Evolutionary conservation across 1,284 basidiomycete genomes (phyloP), one percentile per base, ranked within the genome.

Genomic region (Porodaedalea pini): DNA sequence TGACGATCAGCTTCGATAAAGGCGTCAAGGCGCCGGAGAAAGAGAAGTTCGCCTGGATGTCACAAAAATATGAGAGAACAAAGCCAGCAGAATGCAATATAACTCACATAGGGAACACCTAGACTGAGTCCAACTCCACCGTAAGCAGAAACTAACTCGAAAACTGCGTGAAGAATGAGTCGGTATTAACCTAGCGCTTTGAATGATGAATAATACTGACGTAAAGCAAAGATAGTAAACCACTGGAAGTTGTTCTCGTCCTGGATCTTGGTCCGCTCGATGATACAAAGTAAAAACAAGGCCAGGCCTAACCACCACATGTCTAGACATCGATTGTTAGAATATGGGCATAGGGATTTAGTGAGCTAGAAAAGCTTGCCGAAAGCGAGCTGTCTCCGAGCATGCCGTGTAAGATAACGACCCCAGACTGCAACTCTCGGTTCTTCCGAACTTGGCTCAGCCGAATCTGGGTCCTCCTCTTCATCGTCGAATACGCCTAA

Each of bases 91-190:
- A 39, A 50, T 25, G 63, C 45, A 48, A 27, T 21, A 13, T 19
- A 47, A 70, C 81, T 67, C 52, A 88, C 86, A n/a, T 71, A 74
- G 23, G 85, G 82, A 36, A 85, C 73, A 6, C 86, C 87, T 5
- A 88, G 73, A 68, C 87, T 93, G 3, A 97, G 78, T 0, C 94
- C 94, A 59, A 97, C 92, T 3, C 89, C 90, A 2, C 93, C 93
- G 68, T 96, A 97, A 0, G 93, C 94, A 15, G 92, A 95, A 5
- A 93, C 90, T 19, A 94, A 69, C 69, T 95, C 92, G 66, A 94
- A 95, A 2, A 90, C 86, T 92, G 65, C 3, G n/a, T n/a, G n/a
- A n/a, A n/a, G n/a, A n/a, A n/a, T n/a, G n/a, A n/a, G n/a, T n/a
- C n/a, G n/a, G n/a, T n/a, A n/a, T n/a, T n/a, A n/a, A n/a, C n/a